Base-by-base conservation (phyloP, 2,329 filamentous ascomycete genomes). In the Pseudocercospora macadamiae region DNA sequence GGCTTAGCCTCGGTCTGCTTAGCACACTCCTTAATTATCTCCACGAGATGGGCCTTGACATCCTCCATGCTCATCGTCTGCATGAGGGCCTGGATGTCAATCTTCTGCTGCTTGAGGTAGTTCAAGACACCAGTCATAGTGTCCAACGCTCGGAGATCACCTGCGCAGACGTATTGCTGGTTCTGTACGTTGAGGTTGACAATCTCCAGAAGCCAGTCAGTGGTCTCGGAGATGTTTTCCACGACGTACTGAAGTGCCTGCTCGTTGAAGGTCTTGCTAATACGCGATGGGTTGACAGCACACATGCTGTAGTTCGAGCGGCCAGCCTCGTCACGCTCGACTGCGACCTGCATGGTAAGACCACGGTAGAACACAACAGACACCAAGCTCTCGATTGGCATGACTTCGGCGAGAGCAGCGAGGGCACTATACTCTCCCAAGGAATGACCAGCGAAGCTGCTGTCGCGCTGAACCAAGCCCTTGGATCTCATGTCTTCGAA, bases 291-390 rank as follows among this genome's bases (percentile, higher is more conserved):
- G 81, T 99, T 99, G 77, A 99, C 93, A 57, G 95, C 95, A 76
- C 93, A 97, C 95, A 99, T 99, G 63, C 90, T 93, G 83, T 99
- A 99, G 83, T 97, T 97, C 68, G 93, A 97, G 57, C 95, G 90
- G 34, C 95, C 95, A 65, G 86, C 82, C 59, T 89, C 93, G 75
- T 99, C 95, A 74, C 95, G 92, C 81, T 97, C 95, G 64, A 99
- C 95, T 21, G 95, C 95, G 48, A 99, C 95, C 79, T 99, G 95
- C 95, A 99, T 99, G 19, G 95, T 99, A 71, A 99, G 82, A 72
- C 95, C 95, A 76, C 95, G 92, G 82, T 99, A 99, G 84, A 99
- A 99, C 55, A 99, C 96, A 47, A 99, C 95, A 0, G 95, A 97
- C 1, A 99, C 95, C 75, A 99, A 83, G 68, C 89, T 95, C 82